These are phyloP conservation scores for Globisporangium takayamanum DNA, from an alignment of 352 stramenopile genomes.

Conservation along the genomic window DNA sequence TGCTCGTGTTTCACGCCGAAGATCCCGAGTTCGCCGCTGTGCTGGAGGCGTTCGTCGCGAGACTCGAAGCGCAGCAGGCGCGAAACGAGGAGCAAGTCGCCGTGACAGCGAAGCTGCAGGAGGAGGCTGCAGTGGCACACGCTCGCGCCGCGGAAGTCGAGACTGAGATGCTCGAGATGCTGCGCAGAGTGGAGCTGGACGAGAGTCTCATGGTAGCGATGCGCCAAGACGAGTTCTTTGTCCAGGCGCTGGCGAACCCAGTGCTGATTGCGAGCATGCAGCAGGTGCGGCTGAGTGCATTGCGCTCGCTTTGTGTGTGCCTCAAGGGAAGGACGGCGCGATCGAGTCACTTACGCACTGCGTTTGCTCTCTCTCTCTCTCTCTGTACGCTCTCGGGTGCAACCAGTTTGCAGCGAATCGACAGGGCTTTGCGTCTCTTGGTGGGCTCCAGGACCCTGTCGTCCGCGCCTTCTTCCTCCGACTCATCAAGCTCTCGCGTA, in stretches of 20 bases:
- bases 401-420: slow-evolving; percentile 51
- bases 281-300: slow-evolving; percentile 24
- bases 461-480: slow-evolving; percentile 56
- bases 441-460: slow-evolving; percentile 25
- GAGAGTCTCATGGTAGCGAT: slow-evolving; percentile 48
- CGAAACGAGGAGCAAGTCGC: not conserved
- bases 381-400: not conserved
- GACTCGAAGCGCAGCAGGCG: slow-evolving; percentile 17
- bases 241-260: slow-evolving; percentile 39
- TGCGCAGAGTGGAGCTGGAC: slow-evolving; percentile 43
- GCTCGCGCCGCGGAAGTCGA: slow-evolving; percentile 10
- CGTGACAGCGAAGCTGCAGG: slow-evolving; percentile 1
- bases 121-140: slow-evolving; percentile 1
- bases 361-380: not conserved
- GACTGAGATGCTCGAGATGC: slow-evolving; percentile 30
- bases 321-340: not conserved
- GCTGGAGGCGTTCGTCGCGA: slow-evolving; percentile 32
- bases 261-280: slow-evolving; percentile 53
- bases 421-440: slow-evolving; percentile 27
- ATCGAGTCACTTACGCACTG: not conserved
- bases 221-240: slow-evolving; percentile 52
- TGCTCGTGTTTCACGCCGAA: slow-evolving; percentile 64
- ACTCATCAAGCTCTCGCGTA: slow-evolving; percentile 57
- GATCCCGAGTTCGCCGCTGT: slow-evolving; percentile 29
- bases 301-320: not conserved